Evolutionary conservation across 345 rosid species (phyloP).

Genomic region (Eucalyptus marginata): DNA sequence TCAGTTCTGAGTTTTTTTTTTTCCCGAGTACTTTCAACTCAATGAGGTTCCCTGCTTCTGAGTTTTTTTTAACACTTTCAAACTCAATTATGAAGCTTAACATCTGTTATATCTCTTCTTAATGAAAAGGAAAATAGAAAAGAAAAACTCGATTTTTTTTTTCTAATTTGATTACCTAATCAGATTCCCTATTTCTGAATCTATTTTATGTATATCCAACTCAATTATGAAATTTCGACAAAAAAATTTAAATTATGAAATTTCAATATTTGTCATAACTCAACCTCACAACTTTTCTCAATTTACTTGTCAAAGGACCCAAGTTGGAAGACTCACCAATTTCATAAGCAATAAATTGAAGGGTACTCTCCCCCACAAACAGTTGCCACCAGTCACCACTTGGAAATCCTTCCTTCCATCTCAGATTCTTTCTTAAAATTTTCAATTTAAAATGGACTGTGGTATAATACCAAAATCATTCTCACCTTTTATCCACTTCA

Average conservation of each 20-base stretch:
- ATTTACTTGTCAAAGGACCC: not conserved
- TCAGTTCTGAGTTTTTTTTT: not conserved
- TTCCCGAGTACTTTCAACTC: not conserved
- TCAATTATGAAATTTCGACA: not conserved
- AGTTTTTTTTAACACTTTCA: not conserved
- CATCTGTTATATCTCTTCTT: accelerated
- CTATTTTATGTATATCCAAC: not conserved
- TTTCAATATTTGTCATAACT: accelerated
- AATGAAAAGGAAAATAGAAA: no score
- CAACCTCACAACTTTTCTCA: not conserved
- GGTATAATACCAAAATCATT: not conserved
- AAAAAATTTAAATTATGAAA: not conserved
- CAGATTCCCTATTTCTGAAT: not conserved
- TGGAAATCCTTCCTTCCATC: not conserved
- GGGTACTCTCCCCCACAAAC: not conserved
- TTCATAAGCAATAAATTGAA: not conserved
- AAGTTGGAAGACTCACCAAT: not conserved
- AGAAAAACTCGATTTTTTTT: no score
- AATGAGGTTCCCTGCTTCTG: not conserved
- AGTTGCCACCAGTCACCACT: not conserved
- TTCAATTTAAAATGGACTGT: not conserved
- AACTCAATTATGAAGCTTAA: not conserved
- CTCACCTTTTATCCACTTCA: not conserved
- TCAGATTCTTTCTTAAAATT: not conserved
- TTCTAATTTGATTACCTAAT: no score